These are phyloP conservation scores for Warburgia ugandensis DNA, from an alignment of 164 flowering plant species.

Conservation along the genomic window DNA sequence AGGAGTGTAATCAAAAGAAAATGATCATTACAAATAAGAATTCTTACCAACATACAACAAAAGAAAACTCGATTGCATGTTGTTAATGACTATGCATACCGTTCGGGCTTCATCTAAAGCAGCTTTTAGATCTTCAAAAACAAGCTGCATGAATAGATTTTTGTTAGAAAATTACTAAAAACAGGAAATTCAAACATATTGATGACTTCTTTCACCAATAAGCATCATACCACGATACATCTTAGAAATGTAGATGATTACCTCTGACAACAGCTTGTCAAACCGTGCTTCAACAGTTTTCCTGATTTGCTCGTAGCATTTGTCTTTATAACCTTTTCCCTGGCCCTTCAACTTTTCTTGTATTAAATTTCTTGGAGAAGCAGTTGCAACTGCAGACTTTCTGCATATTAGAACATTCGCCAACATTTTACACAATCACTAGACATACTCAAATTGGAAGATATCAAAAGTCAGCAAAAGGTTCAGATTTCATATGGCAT, in stretches of 20 bases:
- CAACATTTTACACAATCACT: background rate
- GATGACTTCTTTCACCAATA: background rate
- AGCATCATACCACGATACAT: too few species aligned
- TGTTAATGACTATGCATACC: constrained; percentile 34
- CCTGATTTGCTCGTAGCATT: constrained; percentile 90
- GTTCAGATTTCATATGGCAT: too few species aligned
- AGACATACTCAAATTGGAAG: constrained; percentile 4
- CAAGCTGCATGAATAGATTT: constrained; percentile 49
- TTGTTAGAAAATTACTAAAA: constrained; percentile 5
- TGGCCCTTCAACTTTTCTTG: constrained; percentile 74
- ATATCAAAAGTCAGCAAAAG: background rate
- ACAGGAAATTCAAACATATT: background rate
- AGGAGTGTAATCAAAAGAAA: too few species aligned
- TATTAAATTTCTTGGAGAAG: constrained; percentile 53
- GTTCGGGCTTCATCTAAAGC: constrained; percentile 90
- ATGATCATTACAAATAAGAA: too few species aligned
- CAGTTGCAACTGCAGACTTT: constrained; percentile 43
- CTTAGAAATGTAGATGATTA: constrained; percentile 9
- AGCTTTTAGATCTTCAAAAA: constrained; percentile 72
- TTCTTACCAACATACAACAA: too few species aligned
- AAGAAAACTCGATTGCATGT: too few species aligned
- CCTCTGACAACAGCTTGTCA: constrained; percentile 71
- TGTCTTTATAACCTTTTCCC: constrained; percentile 95
- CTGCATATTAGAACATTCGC: constrained; percentile 24
- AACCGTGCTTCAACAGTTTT: constrained; percentile 84